These are phyloP conservation scores for Cyanodermella asteris DNA, from an alignment of 2,329 filamentous ascomycete genomes.

Conservation along the genomic window DNA sequence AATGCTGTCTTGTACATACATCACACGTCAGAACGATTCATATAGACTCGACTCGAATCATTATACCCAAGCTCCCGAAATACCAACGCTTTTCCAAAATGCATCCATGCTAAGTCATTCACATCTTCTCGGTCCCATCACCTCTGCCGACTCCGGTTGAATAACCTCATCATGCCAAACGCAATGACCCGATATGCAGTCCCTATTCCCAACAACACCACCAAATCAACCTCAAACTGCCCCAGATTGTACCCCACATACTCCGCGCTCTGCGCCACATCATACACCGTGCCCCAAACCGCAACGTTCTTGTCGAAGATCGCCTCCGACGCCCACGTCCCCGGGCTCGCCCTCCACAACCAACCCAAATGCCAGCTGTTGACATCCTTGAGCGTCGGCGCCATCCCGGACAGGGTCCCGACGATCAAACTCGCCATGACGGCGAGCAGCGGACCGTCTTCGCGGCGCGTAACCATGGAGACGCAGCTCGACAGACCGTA, in stretches of 20 bases:
- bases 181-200: conserved; percentile 24
- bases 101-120: no score
- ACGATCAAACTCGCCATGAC: conserved; percentile 33
- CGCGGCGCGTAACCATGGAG: conserved; percentile 31
- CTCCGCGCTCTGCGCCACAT: conserved; percentile 23
- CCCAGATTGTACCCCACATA: conserved; percentile 25
- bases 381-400: conserved; percentile 28
- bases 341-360: conserved; percentile 33
- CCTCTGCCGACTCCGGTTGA: conserved; percentile 5
- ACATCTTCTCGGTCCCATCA: no score
- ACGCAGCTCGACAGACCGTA: conserved; percentile 32
- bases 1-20: no score
- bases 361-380: conserved; percentile 30
- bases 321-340: conserved; percentile 33
- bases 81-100: no score
- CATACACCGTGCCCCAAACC: conserved; percentile 29
- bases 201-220: conserved; percentile 23
- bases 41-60: no score
- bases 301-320: conserved; percentile 31
- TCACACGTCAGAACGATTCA: no score
- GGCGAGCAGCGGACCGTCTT: conserved; percentile 34
- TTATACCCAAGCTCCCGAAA: no score
- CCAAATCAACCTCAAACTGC: conserved; percentile 23
- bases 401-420: conserved; percentile 31
- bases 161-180: conserved; percentile 9